Conservation (phyloP, 2,329 filamentous ascomycete species). For the Dactylonectria estremocensis region DNA sequence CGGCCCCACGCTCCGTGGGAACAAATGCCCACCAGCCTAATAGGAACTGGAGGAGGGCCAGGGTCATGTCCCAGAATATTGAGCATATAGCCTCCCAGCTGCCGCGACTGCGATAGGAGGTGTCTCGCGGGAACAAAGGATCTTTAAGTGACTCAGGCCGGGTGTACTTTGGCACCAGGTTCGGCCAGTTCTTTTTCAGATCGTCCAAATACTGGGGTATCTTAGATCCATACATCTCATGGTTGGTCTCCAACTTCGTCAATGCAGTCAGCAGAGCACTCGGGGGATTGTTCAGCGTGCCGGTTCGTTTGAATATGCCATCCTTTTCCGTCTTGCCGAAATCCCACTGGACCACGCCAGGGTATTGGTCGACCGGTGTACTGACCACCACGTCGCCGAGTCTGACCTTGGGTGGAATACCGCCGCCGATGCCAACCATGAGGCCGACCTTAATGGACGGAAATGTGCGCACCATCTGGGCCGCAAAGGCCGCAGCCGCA, state of each 20-base stretch:
- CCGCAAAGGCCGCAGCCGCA: background rate
- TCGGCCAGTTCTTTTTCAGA: conserved; percentile 14
- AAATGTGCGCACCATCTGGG: background rate
- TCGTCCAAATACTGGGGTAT: conserved; percentile 23
- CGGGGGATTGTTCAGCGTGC: conserved; percentile 20
- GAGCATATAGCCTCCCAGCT: too few species aligned
- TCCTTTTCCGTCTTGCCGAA: background rate
- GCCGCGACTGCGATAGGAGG: too few species aligned
- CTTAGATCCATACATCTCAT: conserved; percentile 3
- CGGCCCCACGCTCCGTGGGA: too few species aligned
- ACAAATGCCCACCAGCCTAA: too few species aligned
- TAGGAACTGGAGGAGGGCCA: too few species aligned
- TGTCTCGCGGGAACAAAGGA: too few species aligned
- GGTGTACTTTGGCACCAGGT: conserved; percentile 6
- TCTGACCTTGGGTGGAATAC: too few species aligned
- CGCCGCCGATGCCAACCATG: background rate
- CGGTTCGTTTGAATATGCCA: conserved; percentile 6
- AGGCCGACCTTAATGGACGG: background rate
- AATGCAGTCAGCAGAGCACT: background rate
- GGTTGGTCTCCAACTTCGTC: background rate
- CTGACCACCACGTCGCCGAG: background rate
- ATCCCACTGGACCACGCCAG: background rate
- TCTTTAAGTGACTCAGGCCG: too few species aligned
- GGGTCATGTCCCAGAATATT: too few species aligned
- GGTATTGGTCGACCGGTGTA: background rate